Conservation (phyloP, 768 basidiomycete genomes). For the Phlebiopsis flavidoalba region DNA sequence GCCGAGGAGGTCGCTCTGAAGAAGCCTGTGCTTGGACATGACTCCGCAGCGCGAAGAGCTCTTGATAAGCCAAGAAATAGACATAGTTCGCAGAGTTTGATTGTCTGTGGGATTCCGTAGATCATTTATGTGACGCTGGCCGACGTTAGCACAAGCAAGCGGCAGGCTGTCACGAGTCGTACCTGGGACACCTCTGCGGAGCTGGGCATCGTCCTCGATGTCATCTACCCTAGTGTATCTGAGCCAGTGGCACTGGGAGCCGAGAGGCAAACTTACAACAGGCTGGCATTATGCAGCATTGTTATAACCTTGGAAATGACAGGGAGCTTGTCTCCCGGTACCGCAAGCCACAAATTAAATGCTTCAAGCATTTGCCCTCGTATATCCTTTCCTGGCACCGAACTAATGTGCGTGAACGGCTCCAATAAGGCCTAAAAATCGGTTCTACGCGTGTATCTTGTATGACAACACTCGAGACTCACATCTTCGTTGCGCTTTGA, state of each 20-base stretch:
- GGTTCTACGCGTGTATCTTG: neutral
- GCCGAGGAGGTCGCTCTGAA: conserved; percentile 10
- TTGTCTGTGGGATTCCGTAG: conserved; percentile 93
- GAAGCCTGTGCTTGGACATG: conserved; percentile 9
- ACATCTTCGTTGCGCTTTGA: conserved; percentile 11
- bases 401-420: conserved; percentile 79
- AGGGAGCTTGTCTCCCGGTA: conserved; percentile 64
- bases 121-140: conserved; percentile 89
- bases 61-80: conserved; percentile 90
- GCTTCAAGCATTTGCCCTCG: conserved; percentile 83
- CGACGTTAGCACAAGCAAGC: neutral
- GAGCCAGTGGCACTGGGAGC: neutral
- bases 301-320: conserved; percentile 79
- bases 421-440: conserved; percentile 57
- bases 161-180: conserved; percentile 8
- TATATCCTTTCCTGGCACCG: conserved; percentile 91
- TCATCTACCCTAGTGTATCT: conserved; percentile 70
- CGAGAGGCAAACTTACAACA: conserved; percentile 56
- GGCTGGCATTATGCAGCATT: conserved; percentile 92
- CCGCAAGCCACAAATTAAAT: conserved; percentile 89
- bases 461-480: neutral
- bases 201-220: conserved; percentile 87
- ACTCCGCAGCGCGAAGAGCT: conserved; percentile 58
- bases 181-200: conserved; percentile 84
- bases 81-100: conserved; percentile 97